Base-by-base conservation (phyloP, 2,329 filamentous ascomycete genomes). In the Fusarium caatingaense region DNA sequence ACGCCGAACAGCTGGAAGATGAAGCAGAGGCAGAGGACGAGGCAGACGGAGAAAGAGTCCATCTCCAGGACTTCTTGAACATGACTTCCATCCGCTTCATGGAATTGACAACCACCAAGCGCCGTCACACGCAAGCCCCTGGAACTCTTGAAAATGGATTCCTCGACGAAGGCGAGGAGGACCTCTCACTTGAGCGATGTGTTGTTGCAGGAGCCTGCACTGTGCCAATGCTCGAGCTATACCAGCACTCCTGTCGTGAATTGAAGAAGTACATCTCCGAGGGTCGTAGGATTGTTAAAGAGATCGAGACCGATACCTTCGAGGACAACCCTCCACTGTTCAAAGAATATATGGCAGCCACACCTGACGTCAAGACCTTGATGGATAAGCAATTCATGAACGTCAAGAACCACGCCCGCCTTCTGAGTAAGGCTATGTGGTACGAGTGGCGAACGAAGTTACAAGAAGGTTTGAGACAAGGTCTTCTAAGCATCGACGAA, bases 381-480 rank as follows among this genome's bases (percentile, higher is more conserved):
- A 97, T 99, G 91, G 95, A 99, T 81, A 96, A 93, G 71, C 94
- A 98, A 77, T 96, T 99, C 84, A 96, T 97, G 80, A 98, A 98
- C 76, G 92, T 97, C 80, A 98, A 98, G 83, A 94, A 93, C 0
- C 92, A 97, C 78, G 93, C 95, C 18, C 89, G 96, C 27, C 86
- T 98, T 16, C 84, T 94, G 54, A 98, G 95, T 82, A 98, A 98
- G 78, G 93, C 93, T 60, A 94, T 96, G 84, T 99, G 96, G 96
- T 99, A 99, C 78, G 92, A 95, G 76, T 99, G 96, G 96, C 91
- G 96, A 42, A 95, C 93, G 86, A 95, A 96, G 75, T 86, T 98
- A 25, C 90, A 94, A 59, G 82, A 91, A 68, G 92, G 93, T 20
- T 86, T 99, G 40, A 94, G 92, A 76, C 90, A 93, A 72, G 94